These are phyloP conservation scores for Zymoseptoria ardabiliae DNA, from an alignment of 2,329 filamentous ascomycete genomes.

Conservation along the genomic window DNA sequence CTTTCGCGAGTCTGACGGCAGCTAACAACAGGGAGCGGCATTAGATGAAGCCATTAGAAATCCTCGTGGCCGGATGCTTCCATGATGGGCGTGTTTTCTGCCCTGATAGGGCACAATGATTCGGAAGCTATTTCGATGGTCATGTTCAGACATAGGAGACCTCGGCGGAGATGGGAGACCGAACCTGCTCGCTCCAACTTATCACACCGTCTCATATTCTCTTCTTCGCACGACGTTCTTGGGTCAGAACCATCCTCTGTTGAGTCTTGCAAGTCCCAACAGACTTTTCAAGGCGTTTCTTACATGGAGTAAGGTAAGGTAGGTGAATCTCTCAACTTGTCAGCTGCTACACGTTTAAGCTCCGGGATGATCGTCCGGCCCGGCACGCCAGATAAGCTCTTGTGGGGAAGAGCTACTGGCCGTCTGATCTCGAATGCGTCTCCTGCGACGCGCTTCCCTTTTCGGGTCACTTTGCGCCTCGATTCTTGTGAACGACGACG, in stretches of 20 bases:
- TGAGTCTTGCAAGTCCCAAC: too few relatives aligned
- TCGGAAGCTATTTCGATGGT: not conserved
- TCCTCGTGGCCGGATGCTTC: not conserved
- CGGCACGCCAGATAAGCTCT: not conserved
- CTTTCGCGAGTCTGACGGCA: not conserved
- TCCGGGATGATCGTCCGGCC: not conserved
- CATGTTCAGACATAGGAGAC: not conserved
- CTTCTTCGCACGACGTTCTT: too few relatives aligned
- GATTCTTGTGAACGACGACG: not conserved
- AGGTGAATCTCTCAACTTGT: too few relatives aligned
- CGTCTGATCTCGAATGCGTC: not conserved
- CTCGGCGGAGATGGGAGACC: too few relatives aligned
- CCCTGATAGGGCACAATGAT: too few relatives aligned
- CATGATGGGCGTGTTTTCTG: not conserved
- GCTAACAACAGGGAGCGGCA: not conserved
- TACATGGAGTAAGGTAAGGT: too few relatives aligned
- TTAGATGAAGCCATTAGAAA: not conserved
- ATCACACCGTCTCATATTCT: too few relatives aligned
- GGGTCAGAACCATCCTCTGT: too few relatives aligned
- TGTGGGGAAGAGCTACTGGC: not conserved
- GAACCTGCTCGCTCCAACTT: too few relatives aligned
- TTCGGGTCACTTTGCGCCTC: not conserved
- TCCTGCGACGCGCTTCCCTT: not conserved
- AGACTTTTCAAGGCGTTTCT: too few relatives aligned
- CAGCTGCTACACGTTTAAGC: not conserved